These are phyloP conservation scores for Xylariales sp. DNA, from an alignment of 2,329 filamentous ascomycete genomes.

Conservation along the genomic window DNA sequence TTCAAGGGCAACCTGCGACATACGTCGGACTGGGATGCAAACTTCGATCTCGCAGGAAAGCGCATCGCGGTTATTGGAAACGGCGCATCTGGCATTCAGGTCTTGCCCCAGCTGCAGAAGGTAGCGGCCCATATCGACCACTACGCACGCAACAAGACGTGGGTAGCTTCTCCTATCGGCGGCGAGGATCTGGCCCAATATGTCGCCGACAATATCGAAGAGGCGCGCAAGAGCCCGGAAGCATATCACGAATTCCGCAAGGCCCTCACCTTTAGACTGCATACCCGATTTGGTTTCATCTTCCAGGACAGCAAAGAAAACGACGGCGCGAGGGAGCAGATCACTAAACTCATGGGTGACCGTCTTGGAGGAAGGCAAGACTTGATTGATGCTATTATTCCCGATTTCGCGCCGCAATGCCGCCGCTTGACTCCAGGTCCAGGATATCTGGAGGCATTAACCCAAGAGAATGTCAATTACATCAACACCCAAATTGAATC, in stretches of 20 bases:
- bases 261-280: neutral
- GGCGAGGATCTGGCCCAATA: neutral
- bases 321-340: neutral
- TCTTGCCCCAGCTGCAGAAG: neutral
- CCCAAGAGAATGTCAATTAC: neutral
- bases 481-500: no score
- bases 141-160: neutral
- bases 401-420: neutral
- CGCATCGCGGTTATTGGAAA: neutral
- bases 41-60: neutral
- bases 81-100: neutral
- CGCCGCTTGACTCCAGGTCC: neutral
- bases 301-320: neutral
- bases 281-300: neutral
- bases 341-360: neutral
- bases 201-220: neutral
- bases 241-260: no score
- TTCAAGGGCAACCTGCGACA: neutral
- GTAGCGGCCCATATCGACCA: neutral
- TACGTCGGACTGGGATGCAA: neutral
- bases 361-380: neutral
- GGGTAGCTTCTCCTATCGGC: neutral
- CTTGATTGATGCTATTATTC: neutral
- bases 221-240: no score
- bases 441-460: constrained; percentile 1